These are phyloP conservation scores for Senna siamea DNA, from an alignment of 306 rosid species.

Conservation along the genomic window DNA sequence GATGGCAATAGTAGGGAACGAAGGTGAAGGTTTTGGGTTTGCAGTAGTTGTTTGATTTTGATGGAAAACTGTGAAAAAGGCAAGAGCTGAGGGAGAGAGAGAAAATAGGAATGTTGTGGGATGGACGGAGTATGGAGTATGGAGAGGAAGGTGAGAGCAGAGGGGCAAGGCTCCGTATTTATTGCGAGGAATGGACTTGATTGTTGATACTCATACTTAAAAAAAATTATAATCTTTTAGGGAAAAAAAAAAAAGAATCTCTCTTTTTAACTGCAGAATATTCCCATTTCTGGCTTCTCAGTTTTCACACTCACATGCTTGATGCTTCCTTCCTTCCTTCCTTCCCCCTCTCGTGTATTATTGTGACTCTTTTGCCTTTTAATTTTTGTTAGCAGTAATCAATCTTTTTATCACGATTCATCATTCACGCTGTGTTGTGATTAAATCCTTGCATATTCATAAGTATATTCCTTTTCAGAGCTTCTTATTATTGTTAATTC, in stretches of 20 bases:
- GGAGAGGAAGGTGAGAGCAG: background rate
- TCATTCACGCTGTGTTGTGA: background rate
- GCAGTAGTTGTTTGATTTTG: too few relatives aligned
- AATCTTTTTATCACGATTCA: background rate
- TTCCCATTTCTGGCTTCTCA: background rate
- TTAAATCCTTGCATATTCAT: background rate
- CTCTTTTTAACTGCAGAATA: background rate
- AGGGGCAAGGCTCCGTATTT: background rate
- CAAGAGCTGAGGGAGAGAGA: too few relatives aligned
- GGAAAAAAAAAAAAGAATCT: background rate
- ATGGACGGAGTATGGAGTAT: background rate
- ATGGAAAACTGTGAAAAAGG: background rate
- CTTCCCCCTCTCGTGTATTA: too few relatives aligned
- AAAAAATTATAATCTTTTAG: background rate
- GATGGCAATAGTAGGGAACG: background rate
- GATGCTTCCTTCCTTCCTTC: too few relatives aligned
- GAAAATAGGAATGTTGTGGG: background rate
- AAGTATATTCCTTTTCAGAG: background rate
- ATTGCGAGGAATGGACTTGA: background rate
- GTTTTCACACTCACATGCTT: background rate
- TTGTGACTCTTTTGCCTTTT: background rate
- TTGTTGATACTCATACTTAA: too few relatives aligned
- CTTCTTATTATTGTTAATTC: too few relatives aligned
- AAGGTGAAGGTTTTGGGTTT: background rate
- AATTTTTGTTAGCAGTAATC: background rate